Conservation (phyloP, 129 eudicot species). For the Chrysanthemum seticuspe region DNA sequence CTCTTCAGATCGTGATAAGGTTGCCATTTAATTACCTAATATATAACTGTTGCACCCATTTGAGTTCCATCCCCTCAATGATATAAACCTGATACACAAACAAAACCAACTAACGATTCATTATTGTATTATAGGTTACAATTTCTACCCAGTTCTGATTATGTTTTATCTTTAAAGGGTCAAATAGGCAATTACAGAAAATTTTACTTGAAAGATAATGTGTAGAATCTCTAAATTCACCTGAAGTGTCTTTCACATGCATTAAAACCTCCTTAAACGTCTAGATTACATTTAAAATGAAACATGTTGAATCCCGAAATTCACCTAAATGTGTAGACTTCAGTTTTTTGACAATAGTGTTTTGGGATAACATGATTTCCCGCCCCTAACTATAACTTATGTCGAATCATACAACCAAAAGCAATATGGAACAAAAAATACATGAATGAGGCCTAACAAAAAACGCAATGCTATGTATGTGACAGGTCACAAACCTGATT, state of each 20-base stretch:
- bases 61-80: slow-evolving; percentile 88
- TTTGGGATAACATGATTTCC: too few relatives aligned
- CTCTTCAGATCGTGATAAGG: background rate
- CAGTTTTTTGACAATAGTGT: too few relatives aligned
- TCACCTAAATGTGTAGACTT: too few relatives aligned
- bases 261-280: too few relatives aligned
- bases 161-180: background rate
- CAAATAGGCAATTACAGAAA: too few relatives aligned
- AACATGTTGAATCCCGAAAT: too few relatives aligned
- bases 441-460: background rate
- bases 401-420: slow-evolving; percentile 12
- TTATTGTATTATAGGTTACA: background rate
- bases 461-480: background rate
- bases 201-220: too few relatives aligned
- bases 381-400: background rate
- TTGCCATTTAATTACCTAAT: slow-evolving; percentile 50
- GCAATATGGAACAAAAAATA: slow-evolving; percentile 11
- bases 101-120: slow-evolving; percentile 12
- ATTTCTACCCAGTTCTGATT: background rate
- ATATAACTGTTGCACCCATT: slow-evolving; percentile 78
- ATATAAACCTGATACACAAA: slow-evolving; percentile 62
- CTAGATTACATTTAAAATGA: too few relatives aligned
- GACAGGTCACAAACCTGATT: slow-evolving; percentile 48
- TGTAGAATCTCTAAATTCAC: too few relatives aligned
- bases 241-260: too few relatives aligned